These are phyloP conservation scores for Aspergillus aculeatinus DNA, from an alignment of 2,329 filamentous ascomycete species.

Conservation along the genomic window DNA sequence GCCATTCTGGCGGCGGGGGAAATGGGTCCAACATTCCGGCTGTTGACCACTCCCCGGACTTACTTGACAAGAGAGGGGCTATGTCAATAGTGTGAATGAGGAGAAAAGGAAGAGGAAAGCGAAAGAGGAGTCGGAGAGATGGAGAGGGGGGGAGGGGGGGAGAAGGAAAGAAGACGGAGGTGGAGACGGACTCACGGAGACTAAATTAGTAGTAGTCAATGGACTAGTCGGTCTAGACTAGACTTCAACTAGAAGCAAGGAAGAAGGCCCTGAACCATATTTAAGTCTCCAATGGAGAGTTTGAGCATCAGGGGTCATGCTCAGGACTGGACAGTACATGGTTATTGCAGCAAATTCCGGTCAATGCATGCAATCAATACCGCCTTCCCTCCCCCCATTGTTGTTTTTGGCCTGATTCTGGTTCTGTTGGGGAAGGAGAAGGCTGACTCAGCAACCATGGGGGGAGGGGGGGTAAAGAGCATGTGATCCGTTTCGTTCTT, in stretches of 20 bases:
- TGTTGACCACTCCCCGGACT: conserved; percentile 14
- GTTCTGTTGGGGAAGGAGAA: not conserved
- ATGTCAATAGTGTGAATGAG: not conserved
- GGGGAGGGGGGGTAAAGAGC: not conserved
- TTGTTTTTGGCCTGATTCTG: not conserved
- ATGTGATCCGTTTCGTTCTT: not conserved
- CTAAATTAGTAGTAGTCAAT: not conserved
- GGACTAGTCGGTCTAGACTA: conserved; percentile 1
- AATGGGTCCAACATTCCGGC: conserved; percentile 46
- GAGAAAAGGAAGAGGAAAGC: not conserved
- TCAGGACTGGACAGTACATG: not conserved
- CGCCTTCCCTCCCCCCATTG: not conserved
- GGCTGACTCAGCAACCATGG: conserved; percentile 4
- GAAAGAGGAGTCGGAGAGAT: not conserved
- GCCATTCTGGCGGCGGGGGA: conserved; percentile 51
- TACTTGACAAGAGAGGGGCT: not conserved
- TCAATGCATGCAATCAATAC: not conserved
- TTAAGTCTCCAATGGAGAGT: not conserved
- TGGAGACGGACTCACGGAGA: conserved; percentile 8
- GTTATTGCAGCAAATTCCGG: not conserved
- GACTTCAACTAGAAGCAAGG: not conserved
- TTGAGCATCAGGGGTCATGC: not conserved
- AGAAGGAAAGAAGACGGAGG: conserved; percentile 11
- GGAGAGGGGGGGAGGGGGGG: not conserved
- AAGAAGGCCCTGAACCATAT: not conserved